A percentile compares a stretch with the other conserved stretches of the same genome.
Evolutionary conservation across 2,329 filamentous ascomycete species (phyloP).

Genomic region (Hirsutella thompsonii): DNA sequence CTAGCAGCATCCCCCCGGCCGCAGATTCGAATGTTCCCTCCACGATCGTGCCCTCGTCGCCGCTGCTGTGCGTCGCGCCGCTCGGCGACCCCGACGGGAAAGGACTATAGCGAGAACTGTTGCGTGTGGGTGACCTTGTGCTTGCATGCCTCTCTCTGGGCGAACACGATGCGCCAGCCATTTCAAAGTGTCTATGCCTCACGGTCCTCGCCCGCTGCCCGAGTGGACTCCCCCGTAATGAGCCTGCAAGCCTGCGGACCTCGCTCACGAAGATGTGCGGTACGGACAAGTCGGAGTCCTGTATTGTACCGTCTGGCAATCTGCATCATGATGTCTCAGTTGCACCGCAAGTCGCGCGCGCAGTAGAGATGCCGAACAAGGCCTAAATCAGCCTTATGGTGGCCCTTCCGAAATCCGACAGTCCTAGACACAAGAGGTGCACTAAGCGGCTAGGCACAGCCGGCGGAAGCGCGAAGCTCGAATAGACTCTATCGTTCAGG

Average conservation of each 20-base stretch:
- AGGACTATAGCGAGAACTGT: not conserved
- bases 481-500: not conserved
- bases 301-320: not conserved
- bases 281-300: not conserved
- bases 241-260: too few species aligned
- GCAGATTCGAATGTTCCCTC: not conserved
- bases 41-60: not conserved
- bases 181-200: not conserved
- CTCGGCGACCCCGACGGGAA: conserved; percentile 2
- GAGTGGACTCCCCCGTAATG: too few species aligned
- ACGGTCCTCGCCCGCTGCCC: too few species aligned
- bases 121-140: not conserved
- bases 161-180: not conserved
- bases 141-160: not conserved
- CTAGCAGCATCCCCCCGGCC: not conserved
- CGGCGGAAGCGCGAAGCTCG: not conserved
- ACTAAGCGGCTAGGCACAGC: too few species aligned
- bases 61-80: conserved; percentile 1
- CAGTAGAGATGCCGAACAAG: not conserved
- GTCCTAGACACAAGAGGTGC: not conserved
- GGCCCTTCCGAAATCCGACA: not conserved
- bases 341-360: not conserved
- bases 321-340: not conserved
- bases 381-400: conserved; percentile 1
- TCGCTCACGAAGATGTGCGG: not conserved